Percentiles rank a stretch among this genome's conserved stretches.
These are phyloP conservation scores for Volutella citrinella DNA, from an alignment of 2,329 filamentous ascomycete genomes.

Conservation along the genomic window DNA sequence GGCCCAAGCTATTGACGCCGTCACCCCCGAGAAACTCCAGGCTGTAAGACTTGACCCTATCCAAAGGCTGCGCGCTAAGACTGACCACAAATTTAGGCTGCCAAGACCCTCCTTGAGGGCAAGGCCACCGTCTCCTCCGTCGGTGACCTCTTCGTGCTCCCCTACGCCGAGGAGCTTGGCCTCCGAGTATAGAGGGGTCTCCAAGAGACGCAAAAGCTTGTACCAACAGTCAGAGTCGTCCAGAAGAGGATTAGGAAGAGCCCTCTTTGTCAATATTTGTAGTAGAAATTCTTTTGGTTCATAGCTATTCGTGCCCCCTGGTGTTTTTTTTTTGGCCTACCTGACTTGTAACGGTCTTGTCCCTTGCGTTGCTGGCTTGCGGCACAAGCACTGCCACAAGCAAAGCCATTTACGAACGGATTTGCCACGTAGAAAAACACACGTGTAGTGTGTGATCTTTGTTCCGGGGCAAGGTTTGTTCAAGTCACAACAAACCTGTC, in stretches of 20 bases:
- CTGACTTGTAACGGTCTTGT: too few relatives aligned
- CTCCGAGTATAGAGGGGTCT: slow-evolving; percentile 75
- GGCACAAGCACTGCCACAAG: too few relatives aligned
- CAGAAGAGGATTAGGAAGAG: slow-evolving; percentile 34
- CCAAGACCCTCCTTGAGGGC: slow-evolving; percentile 80
- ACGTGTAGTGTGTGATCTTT: too few relatives aligned
- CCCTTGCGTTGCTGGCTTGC: too few relatives aligned
- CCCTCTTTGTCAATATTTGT: slow-evolving; percentile 45
- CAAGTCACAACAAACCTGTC: too few relatives aligned
- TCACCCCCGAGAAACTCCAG: slow-evolving; percentile 82
- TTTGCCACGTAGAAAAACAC: too few relatives aligned
- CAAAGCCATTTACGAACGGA: too few relatives aligned
- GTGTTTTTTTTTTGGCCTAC: too few relatives aligned
- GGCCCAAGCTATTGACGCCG: slow-evolving; percentile 73
- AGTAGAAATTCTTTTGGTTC: slow-evolving; percentile 39
- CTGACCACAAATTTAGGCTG: slow-evolving; percentile 58
- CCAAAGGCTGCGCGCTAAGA: slow-evolving; percentile 25
- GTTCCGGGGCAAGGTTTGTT: too few relatives aligned
- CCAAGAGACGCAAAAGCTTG: slow-evolving; percentile 34
- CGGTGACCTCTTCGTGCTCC: slow-evolving; percentile 86
- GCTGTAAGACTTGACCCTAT: slow-evolving; percentile 56
- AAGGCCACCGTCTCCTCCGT: slow-evolving; percentile 89
- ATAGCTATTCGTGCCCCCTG: slow-evolving; percentile 15
- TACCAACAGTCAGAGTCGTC: slow-evolving; percentile 42
- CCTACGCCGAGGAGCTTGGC: slow-evolving; percentile 91